Evolutionary conservation across 495 filamentous ascomycete genomes (phyloP).

Genomic region (Chaetomium fimeti): DNA sequence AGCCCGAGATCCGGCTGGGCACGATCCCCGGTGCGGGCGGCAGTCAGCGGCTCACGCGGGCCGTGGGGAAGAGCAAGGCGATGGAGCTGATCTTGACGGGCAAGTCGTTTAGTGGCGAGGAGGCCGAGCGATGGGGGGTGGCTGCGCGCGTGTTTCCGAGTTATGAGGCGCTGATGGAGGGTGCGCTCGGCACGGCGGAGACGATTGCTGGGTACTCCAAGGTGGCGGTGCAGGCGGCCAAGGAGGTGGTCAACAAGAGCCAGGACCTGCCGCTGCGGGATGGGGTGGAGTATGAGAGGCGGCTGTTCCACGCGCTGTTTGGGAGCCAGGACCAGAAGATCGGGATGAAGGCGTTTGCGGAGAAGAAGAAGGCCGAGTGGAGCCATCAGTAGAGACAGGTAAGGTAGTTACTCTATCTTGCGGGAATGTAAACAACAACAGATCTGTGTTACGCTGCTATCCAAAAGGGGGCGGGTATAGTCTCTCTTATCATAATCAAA

Average conservation of each 20-base stretch:
- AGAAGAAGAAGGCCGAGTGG: slow-evolving; percentile 95
- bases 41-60: slow-evolving; percentile 80
- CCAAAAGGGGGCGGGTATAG: slow-evolving; percentile 1
- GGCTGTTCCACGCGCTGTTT: slow-evolving; percentile 90
- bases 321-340: slow-evolving; percentile 95
- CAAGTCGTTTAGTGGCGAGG: slow-evolving; percentile 70
- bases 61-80: slow-evolving; percentile 82
- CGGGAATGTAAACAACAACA: background rate
- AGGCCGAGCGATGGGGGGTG: slow-evolving; percentile 88
- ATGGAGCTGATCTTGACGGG: slow-evolving; percentile 96
- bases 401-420: background rate
- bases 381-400: slow-evolving; percentile 60
- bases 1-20: slow-evolving; percentile 94
- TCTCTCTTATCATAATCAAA: background rate
- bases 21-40: slow-evolving; percentile 91
- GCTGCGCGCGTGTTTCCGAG: slow-evolving; percentile 78
- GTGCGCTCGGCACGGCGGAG: slow-evolving; percentile 76
- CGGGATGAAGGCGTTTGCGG: slow-evolving; percentile 91
- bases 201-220: slow-evolving; percentile 78
- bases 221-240: slow-evolving; percentile 83
- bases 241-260: slow-evolving; percentile 98
- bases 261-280: slow-evolving; percentile 83
- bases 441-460: background rate
- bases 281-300: slow-evolving; percentile 89
- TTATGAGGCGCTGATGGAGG: slow-evolving; percentile 77